Base-by-base conservation (phyloP, 1,284 basidiomycete species). In the Bondarzewia mesenterica region DNA sequence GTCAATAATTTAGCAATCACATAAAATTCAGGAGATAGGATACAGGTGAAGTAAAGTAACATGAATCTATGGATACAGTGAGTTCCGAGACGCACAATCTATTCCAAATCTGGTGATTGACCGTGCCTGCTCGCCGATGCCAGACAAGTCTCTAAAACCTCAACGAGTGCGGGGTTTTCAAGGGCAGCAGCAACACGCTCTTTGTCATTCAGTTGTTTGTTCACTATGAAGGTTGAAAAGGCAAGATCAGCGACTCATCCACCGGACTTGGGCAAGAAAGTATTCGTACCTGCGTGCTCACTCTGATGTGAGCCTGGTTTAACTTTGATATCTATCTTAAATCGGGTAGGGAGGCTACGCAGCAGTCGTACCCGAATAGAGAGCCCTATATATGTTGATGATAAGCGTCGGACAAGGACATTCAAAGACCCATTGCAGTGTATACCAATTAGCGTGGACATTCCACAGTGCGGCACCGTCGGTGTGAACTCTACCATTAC, bases 121-220 rank as follows among this genome's bases (percentile, higher is more conserved):
- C 45, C 49, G 37, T 50, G 48, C 20, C 44, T 35, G 23, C 36
- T 51, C 14, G 55, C 59, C 7, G 39, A 44, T 7, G 69, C 68
- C 32, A 98, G 73, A 63, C 92, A 94, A 44, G 88, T 86, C 63
- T 97, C 93, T 2, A 99, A 82, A 0, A 94, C 91, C 49, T 87
- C 85, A 3, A 97, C 66, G 5, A 99, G 75, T 38, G 89, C 81
- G 8, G 79, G 76, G 65, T 99, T 99, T 66, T 99, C 95, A 32
- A 99, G 73, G 0, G 95, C 96, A 7, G 96, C 96, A 21, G 94
- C 94, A 0, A 99, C 96, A 43, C 95, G 77, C 68, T 99, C 95
- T 68, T 99, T 99, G 70, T 99, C 95, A 62, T 99, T 98, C 42
- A 99, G 74, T 63, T 99, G 95, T 67, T 98, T 99, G 72, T 99